These are phyloP conservation scores for Agaricus sinodeliciosus DNA, from an alignment of 768 basidiomycete species.

Conservation along the genomic window DNA sequence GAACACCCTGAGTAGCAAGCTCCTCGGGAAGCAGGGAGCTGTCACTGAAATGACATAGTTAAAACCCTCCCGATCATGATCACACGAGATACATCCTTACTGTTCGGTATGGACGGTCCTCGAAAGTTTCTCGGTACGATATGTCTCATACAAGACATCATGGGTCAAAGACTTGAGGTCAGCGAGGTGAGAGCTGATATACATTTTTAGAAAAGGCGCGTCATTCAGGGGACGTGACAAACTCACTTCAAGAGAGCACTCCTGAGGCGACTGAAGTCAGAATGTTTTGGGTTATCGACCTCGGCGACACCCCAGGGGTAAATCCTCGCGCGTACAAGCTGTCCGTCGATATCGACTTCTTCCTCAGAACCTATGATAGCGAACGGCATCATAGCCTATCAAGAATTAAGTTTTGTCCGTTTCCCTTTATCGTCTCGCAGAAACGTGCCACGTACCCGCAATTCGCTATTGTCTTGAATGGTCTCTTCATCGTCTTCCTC, in stretches of 20 bases:
- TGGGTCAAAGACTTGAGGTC: conserved; percentile 93
- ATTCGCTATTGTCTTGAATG: conserved; percentile 93
- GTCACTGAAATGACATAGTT: conserved; percentile 42
- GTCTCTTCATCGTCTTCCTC: conserved; percentile 99
- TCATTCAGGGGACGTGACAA: neutral
- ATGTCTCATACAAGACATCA: conserved; percentile 93
- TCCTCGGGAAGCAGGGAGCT: conserved; percentile 94
- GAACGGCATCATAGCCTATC: conserved; percentile 86
- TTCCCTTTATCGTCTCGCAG: neutral
- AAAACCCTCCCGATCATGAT: neutral
- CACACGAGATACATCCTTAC: conserved; percentile 29
- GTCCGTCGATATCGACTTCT: conserved; percentile 89
- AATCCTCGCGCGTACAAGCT: conserved; percentile 85
- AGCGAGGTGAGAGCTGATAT: conserved; percentile 77
- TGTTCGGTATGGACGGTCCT: conserved; percentile 79
- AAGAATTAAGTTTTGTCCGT: neutral
- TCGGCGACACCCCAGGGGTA: conserved; percentile 99
- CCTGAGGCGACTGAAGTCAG: conserved; percentile 92
- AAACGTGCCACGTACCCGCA: conserved; percentile 53
- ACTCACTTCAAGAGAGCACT: conserved; percentile 85
- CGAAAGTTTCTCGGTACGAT: conserved; percentile 96
- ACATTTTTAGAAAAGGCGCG: conserved; percentile 9
- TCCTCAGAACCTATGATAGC: conserved; percentile 97
- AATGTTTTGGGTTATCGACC: conserved; percentile 99
- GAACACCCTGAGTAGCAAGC: conserved; percentile 92